Conservation (phyloP, 257 asterid genomes). For the Apocynum venetum region DNA sequence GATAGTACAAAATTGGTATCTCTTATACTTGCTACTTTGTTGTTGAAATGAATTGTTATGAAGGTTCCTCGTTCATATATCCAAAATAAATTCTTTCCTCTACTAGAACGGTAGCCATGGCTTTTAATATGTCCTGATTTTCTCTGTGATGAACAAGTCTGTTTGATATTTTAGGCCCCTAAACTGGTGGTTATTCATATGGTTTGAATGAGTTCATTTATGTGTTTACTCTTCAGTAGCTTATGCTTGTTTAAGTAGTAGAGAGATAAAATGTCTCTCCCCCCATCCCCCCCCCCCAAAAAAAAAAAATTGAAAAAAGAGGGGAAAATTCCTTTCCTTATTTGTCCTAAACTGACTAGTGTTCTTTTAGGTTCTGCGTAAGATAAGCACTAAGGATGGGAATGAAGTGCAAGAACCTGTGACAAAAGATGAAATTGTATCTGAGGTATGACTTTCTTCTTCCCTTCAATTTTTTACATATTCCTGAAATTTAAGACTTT, state of each 20-base stretch:
- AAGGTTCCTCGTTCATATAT: constrained; percentile 5
- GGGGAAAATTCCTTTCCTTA: background rate
- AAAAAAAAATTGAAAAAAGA: background rate
- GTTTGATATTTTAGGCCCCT: background rate
- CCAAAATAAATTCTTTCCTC: background rate
- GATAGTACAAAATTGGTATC: constrained; percentile 61
- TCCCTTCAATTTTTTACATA: background rate
- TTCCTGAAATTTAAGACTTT: background rate
- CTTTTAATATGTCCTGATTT: background rate
- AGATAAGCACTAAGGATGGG: constrained; percentile 58
- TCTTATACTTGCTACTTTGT: constrained; percentile 19
- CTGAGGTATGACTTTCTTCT: constrained; percentile 52
- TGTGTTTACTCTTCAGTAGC: background rate
- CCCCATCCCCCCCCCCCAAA: background rate
- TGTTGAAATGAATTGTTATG: constrained; percentile 11
- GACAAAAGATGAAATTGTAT: constrained; percentile 71
- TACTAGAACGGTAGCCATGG: background rate
- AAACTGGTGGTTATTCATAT: background rate
- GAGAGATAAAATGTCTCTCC: background rate
- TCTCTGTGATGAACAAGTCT: background rate
- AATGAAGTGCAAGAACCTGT: constrained; percentile 66
- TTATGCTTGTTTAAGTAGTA: background rate
- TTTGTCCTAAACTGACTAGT: constrained; percentile 12
- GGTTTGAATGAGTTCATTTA: constrained; percentile 5
- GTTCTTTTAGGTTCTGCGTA: constrained; percentile 56